Evolutionary conservation across 129 eudicot species (phyloP).

Genomic region (Glebionis coronaria): DNA sequence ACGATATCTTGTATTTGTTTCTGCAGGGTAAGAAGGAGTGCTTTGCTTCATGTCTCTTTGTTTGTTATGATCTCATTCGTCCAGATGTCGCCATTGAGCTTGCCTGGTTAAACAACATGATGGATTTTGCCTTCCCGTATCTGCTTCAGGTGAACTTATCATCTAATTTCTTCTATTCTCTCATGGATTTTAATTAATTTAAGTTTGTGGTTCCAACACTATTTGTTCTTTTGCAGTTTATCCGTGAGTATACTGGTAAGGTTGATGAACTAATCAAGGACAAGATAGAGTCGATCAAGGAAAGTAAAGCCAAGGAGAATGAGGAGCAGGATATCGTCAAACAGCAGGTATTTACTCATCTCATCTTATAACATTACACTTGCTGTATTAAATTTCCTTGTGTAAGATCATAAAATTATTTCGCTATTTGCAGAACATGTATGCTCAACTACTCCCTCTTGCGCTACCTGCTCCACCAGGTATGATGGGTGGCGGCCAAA

Average conservation of each 20-base stretch:
- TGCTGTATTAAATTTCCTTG: not conserved
- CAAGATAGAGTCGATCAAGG: conserved; percentile 65
- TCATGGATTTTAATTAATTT: not conserved
- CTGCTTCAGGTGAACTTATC: conserved; percentile 71
- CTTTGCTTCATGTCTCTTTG: conserved; percentile 93
- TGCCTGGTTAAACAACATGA: conserved; percentile 97
- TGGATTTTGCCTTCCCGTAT: conserved; percentile 99
- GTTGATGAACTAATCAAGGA: conserved; percentile 81
- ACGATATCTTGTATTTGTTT: conserved; percentile 1
- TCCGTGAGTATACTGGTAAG: conserved; percentile 87
- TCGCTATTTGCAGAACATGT: conserved; percentile 64
- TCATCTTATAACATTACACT: not conserved
- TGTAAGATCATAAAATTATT: not conserved
- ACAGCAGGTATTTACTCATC: conserved; percentile 56
- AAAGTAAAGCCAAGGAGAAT: conserved; percentile 71
- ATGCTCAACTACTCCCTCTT: conserved; percentile 83
- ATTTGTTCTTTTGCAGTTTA: conserved; percentile 51
- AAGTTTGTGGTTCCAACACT: no score
- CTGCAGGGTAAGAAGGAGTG: conserved; percentile 99
- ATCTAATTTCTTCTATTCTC: not conserved
- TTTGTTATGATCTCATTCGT: conserved; percentile 88
- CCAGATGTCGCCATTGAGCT: conserved; percentile 91
- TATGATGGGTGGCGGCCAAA: conserved; percentile 46
- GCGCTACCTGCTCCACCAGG: conserved; percentile 90
- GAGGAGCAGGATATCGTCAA: conserved; percentile 78